These are phyloP conservation scores for Sphaceloma murrayae DNA, from an alignment of 2,329 filamentous ascomycete species.

Conservation along the genomic window DNA sequence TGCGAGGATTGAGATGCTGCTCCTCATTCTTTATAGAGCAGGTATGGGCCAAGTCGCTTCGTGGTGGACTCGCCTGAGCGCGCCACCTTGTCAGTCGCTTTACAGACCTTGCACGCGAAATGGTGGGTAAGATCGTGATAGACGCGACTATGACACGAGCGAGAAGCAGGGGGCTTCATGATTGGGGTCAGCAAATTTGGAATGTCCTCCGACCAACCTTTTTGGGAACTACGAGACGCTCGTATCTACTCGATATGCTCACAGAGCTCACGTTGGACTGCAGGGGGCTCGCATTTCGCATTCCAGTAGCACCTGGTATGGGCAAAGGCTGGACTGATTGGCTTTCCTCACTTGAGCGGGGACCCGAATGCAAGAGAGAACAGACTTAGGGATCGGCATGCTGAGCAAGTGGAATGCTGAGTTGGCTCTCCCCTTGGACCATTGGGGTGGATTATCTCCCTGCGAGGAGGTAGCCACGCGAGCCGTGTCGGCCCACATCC, in stretches of 20 bases:
- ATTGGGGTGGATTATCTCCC: too few species aligned
- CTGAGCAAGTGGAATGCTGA: slow-evolving; percentile 1
- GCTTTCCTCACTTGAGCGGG: not conserved
- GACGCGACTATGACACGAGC: slow-evolving; percentile 8
- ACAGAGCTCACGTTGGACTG: not conserved
- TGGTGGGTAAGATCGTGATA: not conserved
- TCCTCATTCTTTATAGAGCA: slow-evolving; percentile 10
- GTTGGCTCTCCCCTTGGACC: too few species aligned
- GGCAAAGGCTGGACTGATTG: not conserved
- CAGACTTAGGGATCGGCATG: slow-evolving; percentile 5
- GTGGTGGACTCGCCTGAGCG: not conserved
- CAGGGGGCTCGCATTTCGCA: not conserved
- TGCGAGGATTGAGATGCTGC: not conserved
- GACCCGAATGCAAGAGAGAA: not conserved
- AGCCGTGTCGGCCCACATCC: too few species aligned
- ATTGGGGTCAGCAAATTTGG: slow-evolving; percentile 4
- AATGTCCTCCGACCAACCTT: slow-evolving; percentile 2
- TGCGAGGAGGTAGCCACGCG: too few species aligned
- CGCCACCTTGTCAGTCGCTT: not conserved
- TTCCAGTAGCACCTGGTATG: slow-evolving; percentile 10
- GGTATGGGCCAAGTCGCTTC: slow-evolving; percentile 8
- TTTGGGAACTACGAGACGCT: not conserved
- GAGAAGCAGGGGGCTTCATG: not conserved
- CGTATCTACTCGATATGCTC: too few species aligned
- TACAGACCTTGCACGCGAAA: slow-evolving; percentile 4